phyloP scores from a whole-genome alignment of 1,139 yeast species.

The Lodderomyces jiufengensis region DNA sequence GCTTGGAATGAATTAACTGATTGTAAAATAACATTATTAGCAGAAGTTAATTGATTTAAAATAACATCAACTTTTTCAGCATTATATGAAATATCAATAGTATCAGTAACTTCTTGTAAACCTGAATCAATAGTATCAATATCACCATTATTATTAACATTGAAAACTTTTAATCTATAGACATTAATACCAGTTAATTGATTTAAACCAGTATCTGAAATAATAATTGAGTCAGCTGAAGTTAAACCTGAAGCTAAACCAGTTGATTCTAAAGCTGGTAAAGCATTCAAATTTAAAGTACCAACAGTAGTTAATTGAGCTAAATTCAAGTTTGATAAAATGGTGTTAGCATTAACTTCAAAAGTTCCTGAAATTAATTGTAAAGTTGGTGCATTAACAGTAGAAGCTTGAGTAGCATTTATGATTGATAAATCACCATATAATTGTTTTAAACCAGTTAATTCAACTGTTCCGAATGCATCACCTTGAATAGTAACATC shows the following conservation, averaged over 20 bases:
- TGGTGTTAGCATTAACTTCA: constrained; percentile 59
- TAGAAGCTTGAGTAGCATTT: constrained; percentile 60
- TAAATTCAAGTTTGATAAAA: constrained; percentile 64
- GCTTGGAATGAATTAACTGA: constrained; percentile 71
- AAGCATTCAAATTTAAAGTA: constrained; percentile 69
- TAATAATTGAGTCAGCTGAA: constrained; percentile 65
- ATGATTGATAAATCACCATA: constrained; percentile 69
- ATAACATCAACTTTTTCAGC: constrained; percentile 67
- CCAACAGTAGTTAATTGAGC: constrained; percentile 83
- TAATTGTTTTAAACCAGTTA: constrained; percentile 58
- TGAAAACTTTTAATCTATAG: constrained; percentile 64
- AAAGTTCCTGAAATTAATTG: constrained; percentile 71
- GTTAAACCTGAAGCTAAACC: constrained; percentile 75
- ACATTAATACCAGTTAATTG: constrained; percentile 81
- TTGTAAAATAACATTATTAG: constrained; percentile 82
- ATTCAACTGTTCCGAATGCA: constrained; percentile 51
- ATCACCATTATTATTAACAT: constrained; percentile 83
- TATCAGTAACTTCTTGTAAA: constrained; percentile 68
- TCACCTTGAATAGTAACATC: constrained; percentile 66
- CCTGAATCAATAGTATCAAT: constrained; percentile 64
- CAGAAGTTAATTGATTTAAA: constrained; percentile 72
- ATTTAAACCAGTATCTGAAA: constrained; percentile 83
- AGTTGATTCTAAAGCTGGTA: constrained; percentile 73
- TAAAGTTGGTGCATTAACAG: constrained; percentile 75
- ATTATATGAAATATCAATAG: constrained; percentile 79